Evolutionary conservation across 345 rosid genomes (phyloP).

Genomic region (Lumnitzera racemosa): DNA sequence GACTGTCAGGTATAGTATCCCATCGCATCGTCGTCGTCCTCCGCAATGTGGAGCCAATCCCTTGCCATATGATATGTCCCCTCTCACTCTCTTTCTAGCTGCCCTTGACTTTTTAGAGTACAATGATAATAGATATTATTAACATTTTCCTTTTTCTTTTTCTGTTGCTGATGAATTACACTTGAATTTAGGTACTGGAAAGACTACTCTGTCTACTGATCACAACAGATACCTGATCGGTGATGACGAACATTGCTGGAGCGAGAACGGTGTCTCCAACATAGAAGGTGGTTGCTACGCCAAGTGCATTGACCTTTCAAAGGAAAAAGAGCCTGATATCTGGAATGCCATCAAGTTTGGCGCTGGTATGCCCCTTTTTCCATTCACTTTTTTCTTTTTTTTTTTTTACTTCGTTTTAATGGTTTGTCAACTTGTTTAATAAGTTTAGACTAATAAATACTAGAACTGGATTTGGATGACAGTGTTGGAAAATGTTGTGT

Average conservation of each 20-base stretch:
- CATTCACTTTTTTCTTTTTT: background rate
- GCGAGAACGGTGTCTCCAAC: conserved; percentile 88
- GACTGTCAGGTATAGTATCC: conserved; percentile 81
- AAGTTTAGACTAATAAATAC: conserved; percentile 3
- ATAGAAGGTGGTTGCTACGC: conserved; percentile 99
- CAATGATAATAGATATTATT: too few relatives aligned
- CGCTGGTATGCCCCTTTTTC: conserved; percentile 40
- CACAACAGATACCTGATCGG: conserved; percentile 86
- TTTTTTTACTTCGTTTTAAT: background rate
- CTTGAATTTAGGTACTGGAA: conserved; percentile 65
- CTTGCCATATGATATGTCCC: conserved; percentile 25
- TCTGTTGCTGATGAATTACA: conserved; percentile 13
- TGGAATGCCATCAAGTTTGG: conserved; percentile 98
- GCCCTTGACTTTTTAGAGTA: background rate
- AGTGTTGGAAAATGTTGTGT: conserved; percentile 94
- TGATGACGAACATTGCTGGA: conserved; percentile 98
- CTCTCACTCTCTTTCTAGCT: conserved; percentile 4
- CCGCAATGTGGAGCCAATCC: conserved; percentile 14
- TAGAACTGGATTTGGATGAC: conserved; percentile 16
- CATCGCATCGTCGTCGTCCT: conserved; percentile 4
- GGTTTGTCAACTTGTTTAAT: background rate
- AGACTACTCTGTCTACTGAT: conserved; percentile 94
- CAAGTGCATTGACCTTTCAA: conserved; percentile 87
- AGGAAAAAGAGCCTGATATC: conserved; percentile 93
- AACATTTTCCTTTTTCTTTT: background rate